Conservation (phyloP, 2,329 filamentous ascomycete genomes). For the Pestalotiopsis fici region DNA sequence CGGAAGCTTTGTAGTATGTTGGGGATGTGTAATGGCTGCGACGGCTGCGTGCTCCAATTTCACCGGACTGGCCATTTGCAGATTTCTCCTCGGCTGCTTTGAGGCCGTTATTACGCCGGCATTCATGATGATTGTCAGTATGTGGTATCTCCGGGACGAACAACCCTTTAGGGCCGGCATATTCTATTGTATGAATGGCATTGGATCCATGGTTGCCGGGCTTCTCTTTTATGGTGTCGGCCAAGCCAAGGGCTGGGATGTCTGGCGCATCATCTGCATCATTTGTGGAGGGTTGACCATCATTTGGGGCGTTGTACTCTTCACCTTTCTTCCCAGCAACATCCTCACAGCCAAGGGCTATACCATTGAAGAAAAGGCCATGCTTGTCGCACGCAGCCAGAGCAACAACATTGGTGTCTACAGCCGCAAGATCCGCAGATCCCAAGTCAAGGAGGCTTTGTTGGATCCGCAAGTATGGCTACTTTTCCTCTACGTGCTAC, state of each 20-base stretch:
- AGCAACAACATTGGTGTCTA: slow-evolving; percentile 43
- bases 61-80: slow-evolving; percentile 40
- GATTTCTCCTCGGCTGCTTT: slow-evolving; percentile 47
- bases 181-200: slow-evolving; percentile 40
- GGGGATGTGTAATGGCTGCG: slow-evolving; percentile 41
- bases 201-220: slow-evolving; percentile 37
- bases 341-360: slow-evolving; percentile 42
- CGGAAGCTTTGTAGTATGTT: slow-evolving; percentile 29
- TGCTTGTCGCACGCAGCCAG: slow-evolving; percentile 38
- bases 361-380: slow-evolving; percentile 41
- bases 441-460: slow-evolving; percentile 49
- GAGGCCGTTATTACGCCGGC: slow-evolving; percentile 49
- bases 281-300: slow-evolving; percentile 45
- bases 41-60: slow-evolving; percentile 43
- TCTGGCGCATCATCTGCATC: slow-evolving; percentile 46
- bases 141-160: slow-evolving; percentile 48
- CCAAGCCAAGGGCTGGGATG: slow-evolving; percentile 39
- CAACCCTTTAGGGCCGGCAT: slow-evolving; percentile 48
- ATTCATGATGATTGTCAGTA: slow-evolving; percentile 51
- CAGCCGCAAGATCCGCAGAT: slow-evolving; percentile 46
- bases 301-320: slow-evolving; percentile 38
- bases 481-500: slow-evolving; percentile 43
- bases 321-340: slow-evolving; percentile 42
- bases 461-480: slow-evolving; percentile 45
- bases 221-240: slow-evolving; percentile 39